Evolutionary conservation across 2,329 filamentous ascomycete genomes (phyloP).

Genomic region (Coniochaeta sp.): DNA sequence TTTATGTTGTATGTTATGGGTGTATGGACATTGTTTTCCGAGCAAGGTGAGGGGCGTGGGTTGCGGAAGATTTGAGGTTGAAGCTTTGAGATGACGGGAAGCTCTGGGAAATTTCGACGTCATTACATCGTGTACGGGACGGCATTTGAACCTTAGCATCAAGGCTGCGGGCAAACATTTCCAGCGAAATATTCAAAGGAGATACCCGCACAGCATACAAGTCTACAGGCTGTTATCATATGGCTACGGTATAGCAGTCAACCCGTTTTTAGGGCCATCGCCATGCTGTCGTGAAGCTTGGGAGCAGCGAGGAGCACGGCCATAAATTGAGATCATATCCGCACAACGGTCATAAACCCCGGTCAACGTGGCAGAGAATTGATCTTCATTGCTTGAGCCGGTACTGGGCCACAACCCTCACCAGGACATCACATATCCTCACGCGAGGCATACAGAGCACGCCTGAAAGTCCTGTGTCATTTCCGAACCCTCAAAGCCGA

Average conservation of each 20-base stretch:
- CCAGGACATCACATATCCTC: background rate
- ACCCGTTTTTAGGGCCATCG: background rate
- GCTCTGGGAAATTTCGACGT: background rate
- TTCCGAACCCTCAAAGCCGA: constrained; percentile 35
- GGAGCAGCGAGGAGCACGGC: no score
- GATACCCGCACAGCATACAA: background rate
- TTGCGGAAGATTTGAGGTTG: background rate
- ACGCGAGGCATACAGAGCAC: constrained; percentile 2
- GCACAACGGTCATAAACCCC: background rate
- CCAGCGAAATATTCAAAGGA: background rate
- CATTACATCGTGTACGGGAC: background rate
- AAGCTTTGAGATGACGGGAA: background rate
- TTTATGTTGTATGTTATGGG: background rate
- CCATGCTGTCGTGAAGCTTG: background rate
- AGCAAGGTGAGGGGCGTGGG: background rate
- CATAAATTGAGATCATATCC: background rate
- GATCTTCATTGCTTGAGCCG: constrained; percentile 3
- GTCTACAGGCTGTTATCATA: background rate
- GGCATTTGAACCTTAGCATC: background rate
- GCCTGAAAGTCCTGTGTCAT: constrained; percentile 29
- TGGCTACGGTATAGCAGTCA: background rate
- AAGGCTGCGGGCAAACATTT: background rate
- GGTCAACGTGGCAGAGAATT: background rate
- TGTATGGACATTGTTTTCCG: background rate
- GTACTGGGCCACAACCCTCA: constrained; percentile 5